Base-by-base conservation (phyloP, 148 eudicot genomes). In the Heliosperma pusillum region DNA sequence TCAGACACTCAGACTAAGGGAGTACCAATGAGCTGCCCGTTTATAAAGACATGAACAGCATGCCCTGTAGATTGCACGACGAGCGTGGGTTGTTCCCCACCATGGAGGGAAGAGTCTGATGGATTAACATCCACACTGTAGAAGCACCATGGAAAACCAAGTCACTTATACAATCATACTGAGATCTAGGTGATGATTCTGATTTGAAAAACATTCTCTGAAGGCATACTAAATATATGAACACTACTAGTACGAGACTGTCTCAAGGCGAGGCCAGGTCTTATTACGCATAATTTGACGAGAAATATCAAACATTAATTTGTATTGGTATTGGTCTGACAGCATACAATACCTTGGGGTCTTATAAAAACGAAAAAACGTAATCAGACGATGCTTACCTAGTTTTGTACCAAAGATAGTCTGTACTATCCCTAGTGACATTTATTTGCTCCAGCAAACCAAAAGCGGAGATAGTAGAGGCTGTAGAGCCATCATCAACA, bases 381-480 rank as follows among this genome's bases (percentile, higher is more conserved):
- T 30, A 73, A 70, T 10, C 26, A 27, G n/a, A 74, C 10, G 69
- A 19, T 69, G 22, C 24, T 20, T 85, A 94, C 98, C 93, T 90
- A 42, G 93, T 92, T 77, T 74, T 92, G 86, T 95, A 95, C 98
- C 98, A 95, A 13, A 95, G 91, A 69, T 95, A 95, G 80, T 95
- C 98, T 57, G 89, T 90, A n/a, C 82, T 72, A 79, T 95, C 98
- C 85, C 96, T 86, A 53, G 98, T 95, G 72, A 90, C 87, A 82
- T 95, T 95, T 72, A 95, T 79, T 84, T 95, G 98, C 84, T 95
- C 98, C 81, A 90, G 71, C 47, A 95, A 89, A 77, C 98, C 98
- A 27, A 79, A 17, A 33, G 96, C 79, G n/a, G 88, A 83, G 70
- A 92, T 84, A 25, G 87, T 30, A 0, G 91, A 80, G 73, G 80